Evolutionary conservation across 2,329 filamentous ascomycete genomes (phyloP).

Genomic region (Tolypocladium capitatum): DNA sequence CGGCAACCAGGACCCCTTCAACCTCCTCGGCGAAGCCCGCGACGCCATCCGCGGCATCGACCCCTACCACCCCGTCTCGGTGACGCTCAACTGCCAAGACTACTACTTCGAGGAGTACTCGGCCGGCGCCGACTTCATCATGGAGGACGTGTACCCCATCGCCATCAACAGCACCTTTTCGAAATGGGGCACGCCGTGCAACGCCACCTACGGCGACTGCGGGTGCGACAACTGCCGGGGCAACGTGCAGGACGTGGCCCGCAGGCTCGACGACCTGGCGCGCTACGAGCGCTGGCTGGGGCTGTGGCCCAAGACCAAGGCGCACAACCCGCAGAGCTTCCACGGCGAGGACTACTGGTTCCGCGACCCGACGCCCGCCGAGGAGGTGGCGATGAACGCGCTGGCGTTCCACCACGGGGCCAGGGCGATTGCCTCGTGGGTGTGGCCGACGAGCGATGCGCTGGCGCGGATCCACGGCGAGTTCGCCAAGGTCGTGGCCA

Average conservation of each 20-base stretch:
- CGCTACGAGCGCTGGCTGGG: conserved; percentile 27
- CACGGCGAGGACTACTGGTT: conserved; percentile 33
- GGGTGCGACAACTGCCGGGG: conserved; percentile 49
- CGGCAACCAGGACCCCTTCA: conserved; percentile 40
- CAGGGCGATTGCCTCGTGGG: conserved; percentile 30
- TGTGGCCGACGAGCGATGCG: conserved; percentile 25
- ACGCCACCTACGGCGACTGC: conserved; percentile 46
- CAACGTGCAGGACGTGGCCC: conserved; percentile 35
- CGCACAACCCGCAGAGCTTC: conserved; percentile 33
- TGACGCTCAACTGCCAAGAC: conserved; percentile 48
- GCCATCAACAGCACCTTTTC: conserved; percentile 41
- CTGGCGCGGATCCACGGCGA: conserved; percentile 25
- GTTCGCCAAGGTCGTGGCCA: conserved; percentile 24
- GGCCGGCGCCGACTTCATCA: conserved; percentile 41
- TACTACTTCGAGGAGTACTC: conserved; percentile 46
- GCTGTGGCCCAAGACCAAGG: conserved; percentile 27
- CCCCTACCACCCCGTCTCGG: conserved; percentile 46
- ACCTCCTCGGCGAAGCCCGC: conserved; percentile 28
- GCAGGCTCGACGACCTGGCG: conserved; percentile 24
- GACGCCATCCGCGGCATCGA: conserved; percentile 35
- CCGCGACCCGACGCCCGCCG: conserved; percentile 28
- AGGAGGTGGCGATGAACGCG: conserved; percentile 30
- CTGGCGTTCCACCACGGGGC: conserved; percentile 33
- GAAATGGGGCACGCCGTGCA: conserved; percentile 42
- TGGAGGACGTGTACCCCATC: conserved; percentile 48